phyloP scores from a whole-genome alignment of 352 stramenopile species.

The Phytophthora cryptogea region DNA sequence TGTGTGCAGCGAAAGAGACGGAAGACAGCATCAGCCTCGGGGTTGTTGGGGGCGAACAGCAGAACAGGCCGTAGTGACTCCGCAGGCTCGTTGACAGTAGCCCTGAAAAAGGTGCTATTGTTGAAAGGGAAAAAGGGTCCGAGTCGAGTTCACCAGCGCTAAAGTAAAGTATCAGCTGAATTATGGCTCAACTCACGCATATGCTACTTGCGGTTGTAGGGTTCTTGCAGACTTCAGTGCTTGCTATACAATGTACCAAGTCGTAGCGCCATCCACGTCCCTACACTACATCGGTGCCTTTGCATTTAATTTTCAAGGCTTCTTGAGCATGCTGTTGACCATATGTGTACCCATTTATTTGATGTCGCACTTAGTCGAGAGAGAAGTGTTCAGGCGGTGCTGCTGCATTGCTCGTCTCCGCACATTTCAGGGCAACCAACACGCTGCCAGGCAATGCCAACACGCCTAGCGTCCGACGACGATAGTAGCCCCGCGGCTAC shows the following conservation, averaged over 20 bases:
- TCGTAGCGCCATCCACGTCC: too few species aligned
- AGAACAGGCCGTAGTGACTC: neutral
- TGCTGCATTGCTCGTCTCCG: slow-evolving; percentile 12
- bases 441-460: slow-evolving; percentile 22
- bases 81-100: neutral
- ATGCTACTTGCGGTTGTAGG: too few species aligned
- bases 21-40: slow-evolving; percentile 51
- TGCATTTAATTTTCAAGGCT: neutral
- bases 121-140: slow-evolving; percentile 17
- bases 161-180: too few species aligned
- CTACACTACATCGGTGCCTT: too few species aligned
- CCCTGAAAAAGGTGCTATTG: slow-evolving; percentile 22
- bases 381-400: slow-evolving; percentile 10
- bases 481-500: slow-evolving; percentile 5
- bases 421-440: slow-evolving; percentile 16
- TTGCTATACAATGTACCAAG: too few species aligned
- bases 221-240: too few species aligned
- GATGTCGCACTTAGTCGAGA: slow-evolving; percentile 30
- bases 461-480: slow-evolving; percentile 11
- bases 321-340: neutral
- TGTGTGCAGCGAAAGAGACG: slow-evolving; percentile 38
- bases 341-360: slow-evolving; percentile 3
- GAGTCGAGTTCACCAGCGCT: too few species aligned
- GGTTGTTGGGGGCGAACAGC: slow-evolving; percentile 25
- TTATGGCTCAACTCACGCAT: too few species aligned